Conservation (phyloP, 2,329 filamentous ascomycete species). For the Penicillium sp. region DNA sequence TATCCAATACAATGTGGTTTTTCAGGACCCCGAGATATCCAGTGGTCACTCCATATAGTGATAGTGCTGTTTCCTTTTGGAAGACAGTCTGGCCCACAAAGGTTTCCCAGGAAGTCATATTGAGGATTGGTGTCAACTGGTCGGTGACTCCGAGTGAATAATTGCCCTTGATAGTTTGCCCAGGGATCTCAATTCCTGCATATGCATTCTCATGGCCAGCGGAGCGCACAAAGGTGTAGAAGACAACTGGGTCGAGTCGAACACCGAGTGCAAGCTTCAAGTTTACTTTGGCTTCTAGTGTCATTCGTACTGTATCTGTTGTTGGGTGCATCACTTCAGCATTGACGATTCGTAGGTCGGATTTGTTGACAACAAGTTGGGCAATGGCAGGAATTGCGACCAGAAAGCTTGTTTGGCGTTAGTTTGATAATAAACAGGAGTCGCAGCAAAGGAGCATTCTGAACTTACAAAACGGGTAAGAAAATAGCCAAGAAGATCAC, state of each 20-base stretch:
- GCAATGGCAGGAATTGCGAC: conserved; percentile 49
- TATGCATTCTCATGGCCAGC: conserved; percentile 16
- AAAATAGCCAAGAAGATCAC: conserved; percentile 47
- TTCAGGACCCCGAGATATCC: conserved; percentile 22
- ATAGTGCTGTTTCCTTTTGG: conserved; percentile 15
- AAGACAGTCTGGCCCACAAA: conserved; percentile 18
- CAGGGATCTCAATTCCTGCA: conserved; percentile 17
- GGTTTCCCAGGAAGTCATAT: conserved; percentile 15
- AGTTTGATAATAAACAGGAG: not conserved
- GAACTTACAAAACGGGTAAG: conserved; percentile 48
- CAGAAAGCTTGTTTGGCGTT: conserved; percentile 39
- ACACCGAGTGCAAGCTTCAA: conserved; percentile 19
- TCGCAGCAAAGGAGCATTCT: not conserved
- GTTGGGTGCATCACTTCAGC: conserved; percentile 18
- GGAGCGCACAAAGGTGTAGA: conserved; percentile 17
- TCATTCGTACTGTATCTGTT: conserved; percentile 20
- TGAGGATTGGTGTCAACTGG: conserved; percentile 11
- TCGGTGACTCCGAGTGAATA: conserved; percentile 14
- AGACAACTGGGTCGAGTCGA: conserved; percentile 17
- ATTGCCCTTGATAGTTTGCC: conserved; percentile 23
- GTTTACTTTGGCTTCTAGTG: conserved; percentile 19
- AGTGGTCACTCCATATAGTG: conserved; percentile 12
- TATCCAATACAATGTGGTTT: conserved; percentile 19
- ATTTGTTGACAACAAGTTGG: conserved; percentile 45
- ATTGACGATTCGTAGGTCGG: conserved; percentile 39